These are phyloP conservation scores for Komagataella ulmi DNA, from an alignment of 805 yeast species.

Conservation along the genomic window DNA sequence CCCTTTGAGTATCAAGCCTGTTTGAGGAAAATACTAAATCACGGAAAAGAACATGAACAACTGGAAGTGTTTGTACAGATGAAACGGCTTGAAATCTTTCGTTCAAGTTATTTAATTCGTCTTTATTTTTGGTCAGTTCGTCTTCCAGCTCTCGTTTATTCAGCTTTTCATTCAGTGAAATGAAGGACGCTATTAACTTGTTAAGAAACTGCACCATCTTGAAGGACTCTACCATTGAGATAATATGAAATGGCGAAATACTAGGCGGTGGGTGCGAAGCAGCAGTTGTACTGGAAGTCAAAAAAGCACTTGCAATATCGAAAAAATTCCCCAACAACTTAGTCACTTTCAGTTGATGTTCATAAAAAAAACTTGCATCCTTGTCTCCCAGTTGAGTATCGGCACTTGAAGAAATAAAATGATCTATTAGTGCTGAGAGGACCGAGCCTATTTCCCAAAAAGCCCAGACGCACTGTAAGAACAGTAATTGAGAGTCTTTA, in stretches of 20 bases:
- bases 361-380: constrained; percentile 14
- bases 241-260: constrained; percentile 12
- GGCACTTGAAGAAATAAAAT: not conserved
- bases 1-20: not conserved
- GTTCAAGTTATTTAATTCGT: not conserved
- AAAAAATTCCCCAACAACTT: constrained; percentile 14
- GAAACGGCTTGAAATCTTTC: not conserved
- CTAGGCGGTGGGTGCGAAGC: not conserved
- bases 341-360: constrained; percentile 15
- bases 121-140: not conserved
- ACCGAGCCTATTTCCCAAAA: not conserved
- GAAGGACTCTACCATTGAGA: constrained; percentile 14
- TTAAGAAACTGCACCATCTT: constrained; percentile 9
- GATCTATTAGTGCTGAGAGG: not conserved
- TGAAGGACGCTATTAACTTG: constrained; percentile 9
- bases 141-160: not conserved
- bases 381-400: constrained; percentile 2
- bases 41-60: not conserved
- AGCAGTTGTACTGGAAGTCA: not conserved
- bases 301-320: constrained; percentile 8
- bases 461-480: not conserved
- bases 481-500: constrained; percentile 6
- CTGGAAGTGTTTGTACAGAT: not conserved
- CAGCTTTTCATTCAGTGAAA: constrained; percentile 9
- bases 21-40: not conserved